These are phyloP conservation scores for Hanseniaspora clermontiae DNA, from an alignment of 805 yeast species.

Conservation along the genomic window DNA sequence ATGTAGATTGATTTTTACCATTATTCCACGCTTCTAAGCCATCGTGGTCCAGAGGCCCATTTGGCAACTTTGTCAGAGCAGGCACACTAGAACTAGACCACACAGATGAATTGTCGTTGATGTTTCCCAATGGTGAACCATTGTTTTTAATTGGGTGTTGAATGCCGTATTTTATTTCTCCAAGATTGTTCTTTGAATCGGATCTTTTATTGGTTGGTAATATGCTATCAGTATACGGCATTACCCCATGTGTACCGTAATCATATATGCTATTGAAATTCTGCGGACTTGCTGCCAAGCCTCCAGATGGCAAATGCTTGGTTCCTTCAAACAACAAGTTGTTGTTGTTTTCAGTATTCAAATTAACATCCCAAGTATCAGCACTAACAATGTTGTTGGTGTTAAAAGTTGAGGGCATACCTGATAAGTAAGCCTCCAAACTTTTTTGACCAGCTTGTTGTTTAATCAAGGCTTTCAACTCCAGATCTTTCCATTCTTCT, in stretches of 20 bases:
- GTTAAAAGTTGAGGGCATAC: conserved; percentile 15
- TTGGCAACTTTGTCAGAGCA: not conserved
- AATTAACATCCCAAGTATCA: conserved; percentile 6
- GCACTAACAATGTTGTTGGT: not conserved
- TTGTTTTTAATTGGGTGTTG: not conserved
- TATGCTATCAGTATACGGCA: not conserved
- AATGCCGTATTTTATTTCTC: not conserved
- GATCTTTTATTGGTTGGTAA: not conserved
- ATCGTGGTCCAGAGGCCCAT: not conserved
- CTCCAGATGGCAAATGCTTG: not conserved
- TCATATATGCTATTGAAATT: not conserved
- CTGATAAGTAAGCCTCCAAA: conserved; percentile 25
- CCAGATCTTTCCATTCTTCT: conserved; percentile 26
- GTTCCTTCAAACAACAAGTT: conserved; percentile 5
- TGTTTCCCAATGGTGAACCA: not conserved
- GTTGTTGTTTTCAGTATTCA: not conserved
- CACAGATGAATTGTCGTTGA: not conserved
- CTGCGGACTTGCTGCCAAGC: not conserved
- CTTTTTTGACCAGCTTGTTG: conserved; percentile 28
- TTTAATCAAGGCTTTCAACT: conserved; percentile 26
- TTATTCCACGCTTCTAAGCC: conserved; percentile 5
- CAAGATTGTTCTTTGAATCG: not conserved
- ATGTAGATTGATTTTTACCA: conserved; percentile 25
- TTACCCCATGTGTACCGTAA: not conserved
- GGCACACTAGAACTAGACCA: not conserved